phyloP scores from a whole-genome alignment of 2,329 filamentous ascomycete species.

The Aspergillus sp. region DNA sequence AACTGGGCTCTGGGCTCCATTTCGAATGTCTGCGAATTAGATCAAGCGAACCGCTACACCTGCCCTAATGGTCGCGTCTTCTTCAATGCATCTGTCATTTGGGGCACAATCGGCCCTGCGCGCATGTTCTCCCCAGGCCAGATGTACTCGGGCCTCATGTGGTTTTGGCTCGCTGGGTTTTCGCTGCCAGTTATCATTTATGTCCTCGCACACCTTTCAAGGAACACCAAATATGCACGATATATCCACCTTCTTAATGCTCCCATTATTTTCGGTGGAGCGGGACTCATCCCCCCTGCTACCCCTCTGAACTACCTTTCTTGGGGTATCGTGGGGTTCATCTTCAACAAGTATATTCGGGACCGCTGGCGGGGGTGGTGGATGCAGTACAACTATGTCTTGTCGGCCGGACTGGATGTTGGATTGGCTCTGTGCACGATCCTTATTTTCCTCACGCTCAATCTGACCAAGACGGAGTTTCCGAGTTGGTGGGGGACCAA shows the following conservation, averaged over 20 bases:
- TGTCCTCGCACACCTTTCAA: slow-evolving; percentile 53
- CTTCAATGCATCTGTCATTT: slow-evolving; percentile 70
- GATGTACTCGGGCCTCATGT: slow-evolving; percentile 65
- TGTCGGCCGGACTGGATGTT: slow-evolving; percentile 69
- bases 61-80: slow-evolving; percentile 61
- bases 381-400: slow-evolving; percentile 76
- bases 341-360: slow-evolving; percentile 69
- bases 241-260: slow-evolving; percentile 67
- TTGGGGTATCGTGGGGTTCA: slow-evolving; percentile 66
- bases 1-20: slow-evolving; percentile 57
- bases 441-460: slow-evolving; percentile 68
- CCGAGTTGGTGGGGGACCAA: slow-evolving; percentile 70
- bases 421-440: slow-evolving; percentile 67
- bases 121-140: slow-evolving; percentile 67
- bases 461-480: slow-evolving; percentile 56
- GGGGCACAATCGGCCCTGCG: slow-evolving; percentile 70
- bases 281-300: slow-evolving; percentile 65
- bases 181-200: slow-evolving; percentile 63
- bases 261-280: slow-evolving; percentile 68
- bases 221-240: slow-evolving; percentile 50
- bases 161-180: slow-evolving; percentile 70
- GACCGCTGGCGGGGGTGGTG: slow-evolving; percentile 70
- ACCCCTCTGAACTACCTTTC: slow-evolving; percentile 69
- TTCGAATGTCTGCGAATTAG: slow-evolving; percentile 60
- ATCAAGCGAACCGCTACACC: slow-evolving; percentile 59